phyloP scores from a whole-genome alignment of 306 rosid species.

The Cotoneaster glaucophyllus region DNA sequence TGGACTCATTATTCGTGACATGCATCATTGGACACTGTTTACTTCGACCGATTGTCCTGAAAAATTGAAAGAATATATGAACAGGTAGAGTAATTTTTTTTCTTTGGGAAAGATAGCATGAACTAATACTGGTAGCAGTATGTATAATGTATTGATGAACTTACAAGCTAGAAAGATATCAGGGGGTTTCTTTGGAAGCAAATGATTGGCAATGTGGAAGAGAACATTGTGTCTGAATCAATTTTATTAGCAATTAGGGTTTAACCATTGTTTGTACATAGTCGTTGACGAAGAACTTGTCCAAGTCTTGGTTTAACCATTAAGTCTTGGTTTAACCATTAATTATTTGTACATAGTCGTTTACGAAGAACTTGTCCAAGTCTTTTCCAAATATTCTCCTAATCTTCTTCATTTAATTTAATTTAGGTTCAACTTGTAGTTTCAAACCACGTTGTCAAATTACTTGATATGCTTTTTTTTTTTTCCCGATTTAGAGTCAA shows the following conservation, averaged over 20 bases:
- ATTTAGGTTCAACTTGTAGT: too few relatives aligned
- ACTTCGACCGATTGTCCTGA: too few relatives aligned
- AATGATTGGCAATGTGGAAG: neutral
- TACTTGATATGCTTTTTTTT: too few relatives aligned
- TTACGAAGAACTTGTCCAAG: too few relatives aligned
- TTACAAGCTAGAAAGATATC: neutral
- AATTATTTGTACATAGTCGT: too few relatives aligned
- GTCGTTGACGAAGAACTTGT: neutral
- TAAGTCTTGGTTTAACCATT: too few relatives aligned
- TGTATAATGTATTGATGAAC: neutral
- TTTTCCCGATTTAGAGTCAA: too few relatives aligned
- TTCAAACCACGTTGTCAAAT: too few relatives aligned
- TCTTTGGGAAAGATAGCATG: neutral
- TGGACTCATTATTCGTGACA: too few relatives aligned
- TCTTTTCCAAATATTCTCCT: neutral
- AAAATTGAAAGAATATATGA: too few relatives aligned
- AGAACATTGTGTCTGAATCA: neutral
- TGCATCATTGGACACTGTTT: too few relatives aligned
- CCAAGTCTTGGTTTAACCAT: neutral
- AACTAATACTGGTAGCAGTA: neutral
- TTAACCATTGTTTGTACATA: neutral
- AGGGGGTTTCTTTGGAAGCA: neutral
- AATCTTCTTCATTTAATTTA: neutral
- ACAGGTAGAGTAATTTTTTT: neutral
- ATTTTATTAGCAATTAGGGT: neutral